Percentiles rank a stretch among this genome's conserved stretches.
Evolutionary conservation across 169 alveolate genomes (phyloP).

Genomic region (Babesia bigemina): DNA sequence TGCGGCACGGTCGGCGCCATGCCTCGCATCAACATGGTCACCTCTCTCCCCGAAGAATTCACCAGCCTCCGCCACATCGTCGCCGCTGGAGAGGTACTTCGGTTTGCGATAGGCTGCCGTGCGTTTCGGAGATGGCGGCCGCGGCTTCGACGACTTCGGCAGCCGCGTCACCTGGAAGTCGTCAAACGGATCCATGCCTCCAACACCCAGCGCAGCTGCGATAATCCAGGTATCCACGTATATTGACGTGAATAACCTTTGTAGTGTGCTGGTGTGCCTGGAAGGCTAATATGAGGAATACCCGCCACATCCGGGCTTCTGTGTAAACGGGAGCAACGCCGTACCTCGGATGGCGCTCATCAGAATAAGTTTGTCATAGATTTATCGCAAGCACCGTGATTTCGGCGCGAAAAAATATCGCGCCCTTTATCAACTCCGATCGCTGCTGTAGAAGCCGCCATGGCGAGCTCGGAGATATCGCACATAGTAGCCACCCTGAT

Average conservation of each 20-base stretch:
- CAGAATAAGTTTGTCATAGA: no score
- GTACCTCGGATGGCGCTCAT: no score
- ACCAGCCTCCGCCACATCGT: background rate
- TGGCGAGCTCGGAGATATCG: background rate
- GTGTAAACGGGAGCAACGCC: background rate
- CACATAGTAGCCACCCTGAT: slow-evolving; percentile 55
- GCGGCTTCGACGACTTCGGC: slow-evolving; percentile 55
- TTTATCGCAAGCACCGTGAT: no score
- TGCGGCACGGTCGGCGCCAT: slow-evolving; percentile 4
- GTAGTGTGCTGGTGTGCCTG: no score
- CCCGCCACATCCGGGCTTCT: background rate
- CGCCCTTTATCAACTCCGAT: background rate
- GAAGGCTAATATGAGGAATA: background rate
- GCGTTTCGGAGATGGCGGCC: slow-evolving; percentile 10
- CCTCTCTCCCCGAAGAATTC: slow-evolving; percentile 2
- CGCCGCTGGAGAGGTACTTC: slow-evolving; percentile 1
- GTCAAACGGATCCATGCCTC: slow-evolving; percentile 58
- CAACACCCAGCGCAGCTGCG: background rate
- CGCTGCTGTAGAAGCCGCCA: background rate
- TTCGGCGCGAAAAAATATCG: background rate
- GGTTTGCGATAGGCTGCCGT: background rate
- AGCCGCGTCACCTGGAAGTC: slow-evolving; percentile 68
- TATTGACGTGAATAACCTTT: no score
- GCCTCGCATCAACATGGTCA: slow-evolving; percentile 15
- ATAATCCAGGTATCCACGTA: background rate